Percentiles rank a stretch among this genome's conserved stretches.
Conservation (phyloP, 2,329 filamentous ascomycete species). For the Trichoderma polysporum region DNA sequence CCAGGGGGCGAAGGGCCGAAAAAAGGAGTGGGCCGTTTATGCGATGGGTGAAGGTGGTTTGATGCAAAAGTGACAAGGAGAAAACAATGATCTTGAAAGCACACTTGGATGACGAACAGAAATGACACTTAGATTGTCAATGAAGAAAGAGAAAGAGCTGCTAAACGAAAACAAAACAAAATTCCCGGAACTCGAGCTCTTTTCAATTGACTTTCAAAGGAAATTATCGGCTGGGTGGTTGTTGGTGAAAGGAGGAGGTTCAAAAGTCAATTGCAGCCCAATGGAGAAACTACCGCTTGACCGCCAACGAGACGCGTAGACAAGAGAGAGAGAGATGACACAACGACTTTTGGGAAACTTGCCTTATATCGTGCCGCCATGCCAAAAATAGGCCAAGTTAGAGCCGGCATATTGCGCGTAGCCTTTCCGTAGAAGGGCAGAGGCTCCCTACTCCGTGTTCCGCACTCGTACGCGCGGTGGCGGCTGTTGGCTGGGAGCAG, state of each 20-base stretch:
- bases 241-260: background rate
- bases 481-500: slow-evolving; percentile 1
- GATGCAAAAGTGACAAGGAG: background rate
- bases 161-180: background rate
- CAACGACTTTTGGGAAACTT: background rate
- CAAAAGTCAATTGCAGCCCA: background rate
- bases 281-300: background rate
- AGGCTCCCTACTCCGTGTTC: background rate
- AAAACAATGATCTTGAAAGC: background rate
- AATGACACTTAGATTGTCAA: background rate
- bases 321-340: background rate
- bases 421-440: background rate
- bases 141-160: background rate
- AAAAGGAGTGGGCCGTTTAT: slow-evolving; percentile 20
- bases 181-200: background rate
- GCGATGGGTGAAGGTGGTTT: background rate
- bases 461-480: slow-evolving; percentile 13
- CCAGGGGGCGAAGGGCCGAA: slow-evolving; percentile 21
- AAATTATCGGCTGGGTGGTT: background rate
- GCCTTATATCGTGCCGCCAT: slow-evolving; percentile 12
- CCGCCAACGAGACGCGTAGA: background rate
- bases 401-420: background rate
- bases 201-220: background rate
- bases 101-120: background rate
- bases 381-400: slow-evolving; percentile 6